Conservation (phyloP, 306 rosid species). For the Dryas drummondii region DNA sequence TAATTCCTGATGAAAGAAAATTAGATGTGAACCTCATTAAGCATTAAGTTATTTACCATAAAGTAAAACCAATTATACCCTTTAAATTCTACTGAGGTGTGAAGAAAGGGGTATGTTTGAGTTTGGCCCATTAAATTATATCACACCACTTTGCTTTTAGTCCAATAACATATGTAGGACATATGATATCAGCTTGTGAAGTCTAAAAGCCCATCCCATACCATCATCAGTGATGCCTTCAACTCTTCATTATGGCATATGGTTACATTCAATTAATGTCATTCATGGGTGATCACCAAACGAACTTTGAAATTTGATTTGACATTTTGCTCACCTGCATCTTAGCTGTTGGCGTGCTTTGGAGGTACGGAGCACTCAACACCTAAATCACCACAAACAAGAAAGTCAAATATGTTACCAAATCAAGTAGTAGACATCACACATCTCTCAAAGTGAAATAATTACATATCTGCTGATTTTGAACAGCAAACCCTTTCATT, state of each 20-base stretch:
- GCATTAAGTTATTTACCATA: not conserved
- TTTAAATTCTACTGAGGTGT: not conserved
- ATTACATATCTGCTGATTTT: not conserved
- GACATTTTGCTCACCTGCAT: conserved; percentile 54
- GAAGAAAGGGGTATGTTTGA: not conserved
- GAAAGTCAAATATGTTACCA: conserved; percentile 17
- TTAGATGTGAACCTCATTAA: conserved; percentile 3
- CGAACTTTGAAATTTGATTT: not conserved
- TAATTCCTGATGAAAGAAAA: conserved; percentile 47
- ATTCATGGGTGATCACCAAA: not conserved
- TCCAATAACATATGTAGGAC: not conserved
- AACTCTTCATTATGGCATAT: not conserved
- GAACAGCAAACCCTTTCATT: not conserved
- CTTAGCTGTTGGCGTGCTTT: conserved; percentile 44
- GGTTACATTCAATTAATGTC: not conserved
- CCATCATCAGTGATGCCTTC: conserved; percentile 15
- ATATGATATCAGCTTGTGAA: not conserved
- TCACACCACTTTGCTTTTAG: not conserved
- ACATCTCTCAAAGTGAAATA: not conserved
- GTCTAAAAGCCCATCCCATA: too few relatives aligned
- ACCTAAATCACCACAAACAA: conserved; percentile 47
- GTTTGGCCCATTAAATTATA: not conserved
- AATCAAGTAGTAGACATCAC: not conserved
- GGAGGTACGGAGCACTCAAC: conserved; percentile 93
- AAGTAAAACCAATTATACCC: not conserved